phyloP scores from a whole-genome alignment of 352 stramenopile species.

The Phytophthora megakarya region DNA sequence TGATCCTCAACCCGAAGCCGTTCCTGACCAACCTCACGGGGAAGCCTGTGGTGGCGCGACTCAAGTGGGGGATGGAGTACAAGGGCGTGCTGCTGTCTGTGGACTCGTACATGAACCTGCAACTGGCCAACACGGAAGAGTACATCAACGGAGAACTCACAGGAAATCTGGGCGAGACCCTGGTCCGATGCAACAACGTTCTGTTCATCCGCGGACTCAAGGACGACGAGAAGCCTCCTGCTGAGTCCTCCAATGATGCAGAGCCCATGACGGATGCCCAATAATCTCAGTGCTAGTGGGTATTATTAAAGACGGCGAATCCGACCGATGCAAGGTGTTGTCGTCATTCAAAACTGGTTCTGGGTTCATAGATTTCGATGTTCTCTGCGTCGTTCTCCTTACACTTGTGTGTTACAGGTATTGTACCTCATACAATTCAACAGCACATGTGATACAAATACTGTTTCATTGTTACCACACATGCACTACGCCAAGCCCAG shows the following conservation, averaged over 20 bases:
- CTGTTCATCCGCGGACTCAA: slow-evolving; percentile 94
- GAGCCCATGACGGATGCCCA: slow-evolving; percentile 51
- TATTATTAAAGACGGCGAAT: slow-evolving; percentile 22
- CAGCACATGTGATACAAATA: slow-evolving; percentile 26
- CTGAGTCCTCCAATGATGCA: slow-evolving; percentile 31
- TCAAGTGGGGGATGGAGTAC: slow-evolving; percentile 99
- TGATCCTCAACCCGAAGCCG: slow-evolving; percentile 96
- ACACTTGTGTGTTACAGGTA: slow-evolving; percentile 5
- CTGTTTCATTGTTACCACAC: slow-evolving; percentile 38
- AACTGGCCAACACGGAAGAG: slow-evolving; percentile 97
- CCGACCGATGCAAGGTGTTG: not conserved
- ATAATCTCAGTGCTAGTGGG: slow-evolving; percentile 18
- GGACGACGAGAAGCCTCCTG: slow-evolving; percentile 74
- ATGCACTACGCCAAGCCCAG: slow-evolving; percentile 30
- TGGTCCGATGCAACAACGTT: slow-evolving; percentile 99
- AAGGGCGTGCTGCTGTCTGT: slow-evolving; percentile 94
- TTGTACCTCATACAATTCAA: slow-evolving; percentile 17
- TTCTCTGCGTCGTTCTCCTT: slow-evolving; percentile 7
- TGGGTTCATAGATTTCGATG: slow-evolving; percentile 24
- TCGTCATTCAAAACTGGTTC: slow-evolving; percentile 21
- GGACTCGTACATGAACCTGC: slow-evolving; percentile 99
- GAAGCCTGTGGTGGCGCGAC: slow-evolving; percentile 95
- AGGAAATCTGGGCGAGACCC: slow-evolving; percentile 96
- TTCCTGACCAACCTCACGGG: slow-evolving; percentile 95
- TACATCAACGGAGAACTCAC: slow-evolving; percentile 97